Evolutionary conservation across 2,329 filamentous ascomycete species (phyloP), one percentile per base, ranked within the genome.

Genomic region (Aspergillus pseudoglaucus): DNA sequence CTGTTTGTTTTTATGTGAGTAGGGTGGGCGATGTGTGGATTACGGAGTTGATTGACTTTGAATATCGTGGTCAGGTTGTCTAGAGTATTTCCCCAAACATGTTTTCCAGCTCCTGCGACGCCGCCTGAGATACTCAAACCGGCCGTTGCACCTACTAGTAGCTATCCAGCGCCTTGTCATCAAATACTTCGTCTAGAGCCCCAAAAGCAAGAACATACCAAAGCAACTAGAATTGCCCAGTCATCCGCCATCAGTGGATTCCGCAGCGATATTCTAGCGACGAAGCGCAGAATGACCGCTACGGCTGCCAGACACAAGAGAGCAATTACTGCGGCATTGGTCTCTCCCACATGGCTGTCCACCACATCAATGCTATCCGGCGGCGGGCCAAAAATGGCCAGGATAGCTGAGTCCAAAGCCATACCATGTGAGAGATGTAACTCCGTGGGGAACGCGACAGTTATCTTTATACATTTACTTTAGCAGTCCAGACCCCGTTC

Each of bases 181-280:
- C 12, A 25, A 17, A 42, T 6, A 22, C 4, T 5, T 22, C 6
- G 6, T 22, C 6, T 22, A 22, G 4, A 5, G 22, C 4, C 22
- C 22, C 22, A 5, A 6, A 5, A 22, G 22, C 22, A 22, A 22
- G 22, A 22, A 22, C 22, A 14, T 20, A 55, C 53, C 38, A 57
- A 9, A 3, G 51, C 22, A 44, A 12, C 30, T 32, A 38, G 6
- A 55, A 52, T 5, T 43, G 17, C 48, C 53, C 51, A 57, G 48
- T 57, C 55, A 33, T 57, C 55, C 8, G 46, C 45, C 39, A 52
- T 37, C 5, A 54, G 17, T 3, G 47, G 17, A 35, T 50, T 53
- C 10, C 48, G 46, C 9, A 53, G 38, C 14, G 22, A 41, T 1
- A 50, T 23, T 4, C 51, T 48, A n/a, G 49, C 43, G 1, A 49